phyloP scores from a whole-genome alignment of 225 moss, liverwort and hornwort genomes.

The Asterella californica region DNA sequence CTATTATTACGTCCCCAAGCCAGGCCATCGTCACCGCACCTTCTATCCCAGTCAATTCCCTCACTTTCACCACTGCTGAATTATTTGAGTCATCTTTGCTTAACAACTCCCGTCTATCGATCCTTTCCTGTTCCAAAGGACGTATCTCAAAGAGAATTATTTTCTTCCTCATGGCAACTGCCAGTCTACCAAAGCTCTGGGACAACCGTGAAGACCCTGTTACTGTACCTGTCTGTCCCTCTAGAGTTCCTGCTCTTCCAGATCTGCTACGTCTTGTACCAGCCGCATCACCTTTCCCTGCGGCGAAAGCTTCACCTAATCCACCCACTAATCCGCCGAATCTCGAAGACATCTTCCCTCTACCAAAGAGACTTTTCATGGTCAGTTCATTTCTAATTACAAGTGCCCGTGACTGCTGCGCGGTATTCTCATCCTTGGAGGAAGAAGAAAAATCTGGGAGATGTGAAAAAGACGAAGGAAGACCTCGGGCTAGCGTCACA shows the following conservation, averaged over 20 bases:
- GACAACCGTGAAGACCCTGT: constrained; percentile 29
- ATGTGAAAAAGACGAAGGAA: constrained; percentile 37
- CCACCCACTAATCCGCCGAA: constrained; percentile 46
- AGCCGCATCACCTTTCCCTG: constrained; percentile 26
- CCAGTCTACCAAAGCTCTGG: constrained; percentile 57
- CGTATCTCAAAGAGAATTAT: constrained; percentile 75
- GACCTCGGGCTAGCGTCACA: constrained; percentile 58
- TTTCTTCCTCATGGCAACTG: constrained; percentile 75
- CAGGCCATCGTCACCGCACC: constrained; percentile 81
- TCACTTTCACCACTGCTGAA: constrained; percentile 62
- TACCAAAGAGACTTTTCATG: constrained; percentile 38
- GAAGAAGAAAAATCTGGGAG: constrained; percentile 49
- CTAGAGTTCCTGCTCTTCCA: constrained; percentile 39
- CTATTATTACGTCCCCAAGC: constrained; percentile 81
- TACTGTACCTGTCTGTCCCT: constrained; percentile 43
- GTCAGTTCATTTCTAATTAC: constrained; percentile 29
- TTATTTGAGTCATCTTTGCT: constrained; percentile 62
- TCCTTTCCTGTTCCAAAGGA: constrained; percentile 47
- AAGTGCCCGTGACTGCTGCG: constrained; percentile 27
- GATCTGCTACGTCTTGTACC: constrained; percentile 24
- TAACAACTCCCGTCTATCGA: constrained; percentile 42
- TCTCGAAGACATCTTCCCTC: constrained; percentile 42
- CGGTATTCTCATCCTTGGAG: constrained; percentile 25
- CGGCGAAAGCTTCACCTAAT: constrained; percentile 41
- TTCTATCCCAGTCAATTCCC: constrained; percentile 69